These are phyloP conservation scores for Penicillium italicum DNA, from an alignment of 2,329 filamentous ascomycete genomes.

Conservation along the genomic window DNA sequence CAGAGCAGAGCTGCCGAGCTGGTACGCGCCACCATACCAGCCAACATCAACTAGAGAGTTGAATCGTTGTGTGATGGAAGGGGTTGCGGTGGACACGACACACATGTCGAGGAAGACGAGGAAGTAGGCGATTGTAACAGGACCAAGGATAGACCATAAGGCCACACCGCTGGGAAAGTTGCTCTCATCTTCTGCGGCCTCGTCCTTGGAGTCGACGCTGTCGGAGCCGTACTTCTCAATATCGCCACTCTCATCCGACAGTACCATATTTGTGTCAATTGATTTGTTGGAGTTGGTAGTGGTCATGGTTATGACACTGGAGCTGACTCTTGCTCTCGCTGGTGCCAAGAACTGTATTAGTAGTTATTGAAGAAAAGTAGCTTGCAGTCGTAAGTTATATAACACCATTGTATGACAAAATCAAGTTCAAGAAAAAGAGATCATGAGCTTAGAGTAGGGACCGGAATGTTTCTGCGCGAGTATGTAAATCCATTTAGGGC, in stretches of 20 bases:
- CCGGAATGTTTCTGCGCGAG: not conserved
- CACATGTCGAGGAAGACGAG: not conserved
- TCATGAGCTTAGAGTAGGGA: not conserved
- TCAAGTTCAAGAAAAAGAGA: no score
- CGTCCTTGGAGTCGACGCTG: not conserved
- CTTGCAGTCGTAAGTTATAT: not conserved
- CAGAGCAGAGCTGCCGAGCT: constrained; percentile 29
- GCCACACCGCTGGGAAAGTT: not conserved
- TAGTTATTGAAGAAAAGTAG: not conserved
- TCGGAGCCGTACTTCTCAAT: not conserved
- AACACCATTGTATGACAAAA: no score
- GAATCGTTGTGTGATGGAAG: not conserved
- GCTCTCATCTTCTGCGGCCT: not conserved
- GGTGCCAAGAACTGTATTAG: not conserved
- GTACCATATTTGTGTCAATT: not conserved
- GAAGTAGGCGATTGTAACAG: not conserved
- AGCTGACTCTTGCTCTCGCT: no score
- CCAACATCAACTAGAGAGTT: constrained; percentile 22
- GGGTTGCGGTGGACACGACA: not conserved
- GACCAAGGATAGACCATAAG: not conserved
- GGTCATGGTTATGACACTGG: not conserved
- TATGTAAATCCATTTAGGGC: not conserved
- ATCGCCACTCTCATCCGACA: no score
- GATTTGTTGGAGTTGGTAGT: not conserved
- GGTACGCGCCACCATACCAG: constrained; percentile 36